Base-by-base conservation (phyloP, 2,329 filamentous ascomycete species). In the Diplodia intermedia region DNA sequence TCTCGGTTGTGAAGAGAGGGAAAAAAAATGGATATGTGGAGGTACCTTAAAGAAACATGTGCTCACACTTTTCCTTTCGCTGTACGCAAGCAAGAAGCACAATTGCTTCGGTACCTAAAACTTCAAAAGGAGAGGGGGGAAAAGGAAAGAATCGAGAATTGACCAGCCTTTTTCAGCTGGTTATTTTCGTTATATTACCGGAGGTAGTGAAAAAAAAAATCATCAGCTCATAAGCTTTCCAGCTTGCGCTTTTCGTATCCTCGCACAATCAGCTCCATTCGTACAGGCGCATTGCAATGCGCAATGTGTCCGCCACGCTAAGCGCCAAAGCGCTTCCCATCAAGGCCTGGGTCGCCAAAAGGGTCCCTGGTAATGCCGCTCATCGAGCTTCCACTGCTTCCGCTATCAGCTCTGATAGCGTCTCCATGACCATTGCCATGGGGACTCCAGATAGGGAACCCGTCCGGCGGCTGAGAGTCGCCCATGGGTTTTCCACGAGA, bases 401-500 rank as follows among this genome's bases (percentile, higher is more conserved):
- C 52, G 40, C 65, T 69, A 26, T 33, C 47, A 49, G 29, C 31
- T 38, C 63, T 38, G 33, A 47, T 40, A 36, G 20, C 20, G 18
- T 47, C 67, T 47, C 33, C 54, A 40, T 40, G 52, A 20, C 60
- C 66, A 31, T 40, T 56, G 33, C 60, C 66, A 18, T 29, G 36
- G 47, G 67, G 68, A 6, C 38, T 84, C 88, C 88, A 91, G 3
- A 89, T 78, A 0, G 88, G 86, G 15, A 90, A 79, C 1, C 87
- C 88, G 53, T 85, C 85, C 1, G 83, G 81, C 1, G 90, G 90
- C 69, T 88, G 82, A 36, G 88, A 84, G 69, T 90, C 87, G n/a
- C 87, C 89, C 23, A 78, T 80, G 0, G 91, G 88, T 33, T 81
- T 83, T 2, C 91, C 90, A 4, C 82, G 83, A 55, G 86, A 83